Evolutionary conservation across 768 basidiomycete genomes (phyloP).

Genomic region (Macrolepiota albuminosa): DNA sequence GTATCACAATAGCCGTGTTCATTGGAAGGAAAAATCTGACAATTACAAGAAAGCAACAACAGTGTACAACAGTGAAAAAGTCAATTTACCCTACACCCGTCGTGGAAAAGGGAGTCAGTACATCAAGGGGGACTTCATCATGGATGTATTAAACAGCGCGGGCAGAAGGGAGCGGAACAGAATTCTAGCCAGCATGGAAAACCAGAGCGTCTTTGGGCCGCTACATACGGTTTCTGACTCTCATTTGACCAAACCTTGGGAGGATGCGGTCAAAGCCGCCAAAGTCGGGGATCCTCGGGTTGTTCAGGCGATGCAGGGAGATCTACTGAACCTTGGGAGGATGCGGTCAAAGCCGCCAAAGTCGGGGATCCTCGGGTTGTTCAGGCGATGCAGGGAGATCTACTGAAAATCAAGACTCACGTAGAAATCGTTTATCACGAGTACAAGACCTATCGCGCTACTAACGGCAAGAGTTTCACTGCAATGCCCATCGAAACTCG

Average conservation of each 20-base stretch:
- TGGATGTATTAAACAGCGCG: constrained; percentile 20
- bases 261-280: constrained; percentile 23
- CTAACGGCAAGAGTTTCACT: constrained; percentile 28
- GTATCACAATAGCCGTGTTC: constrained; percentile 7
- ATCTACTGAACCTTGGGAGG: constrained; percentile 39
- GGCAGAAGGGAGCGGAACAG: constrained; percentile 11
- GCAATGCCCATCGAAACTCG: constrained; percentile 35
- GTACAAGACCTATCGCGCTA: constrained; percentile 14
- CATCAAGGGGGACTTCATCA: constrained; percentile 22
- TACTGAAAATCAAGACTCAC: constrained; percentile 33
- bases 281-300: constrained; percentile 11
- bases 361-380: constrained; percentile 13
- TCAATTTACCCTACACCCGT: constrained; percentile 9
- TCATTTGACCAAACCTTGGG: constrained; percentile 32
- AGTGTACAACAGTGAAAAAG: background rate
- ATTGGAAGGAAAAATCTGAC: constrained; percentile 18
- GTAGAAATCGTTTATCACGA: constrained; percentile 28
- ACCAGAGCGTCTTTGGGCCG: constrained; percentile 13
- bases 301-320: constrained; percentile 20
- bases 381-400: constrained; percentile 25
- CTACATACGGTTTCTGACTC: constrained; percentile 15
- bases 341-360: constrained; percentile 22
- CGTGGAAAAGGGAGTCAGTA: constrained; percentile 11
- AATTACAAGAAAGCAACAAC: constrained; percentile 3
- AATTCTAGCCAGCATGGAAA: constrained; percentile 17